Conservation (phyloP, 2,329 filamentous ascomycete genomes). For the Pyricularia grisea region DNA sequence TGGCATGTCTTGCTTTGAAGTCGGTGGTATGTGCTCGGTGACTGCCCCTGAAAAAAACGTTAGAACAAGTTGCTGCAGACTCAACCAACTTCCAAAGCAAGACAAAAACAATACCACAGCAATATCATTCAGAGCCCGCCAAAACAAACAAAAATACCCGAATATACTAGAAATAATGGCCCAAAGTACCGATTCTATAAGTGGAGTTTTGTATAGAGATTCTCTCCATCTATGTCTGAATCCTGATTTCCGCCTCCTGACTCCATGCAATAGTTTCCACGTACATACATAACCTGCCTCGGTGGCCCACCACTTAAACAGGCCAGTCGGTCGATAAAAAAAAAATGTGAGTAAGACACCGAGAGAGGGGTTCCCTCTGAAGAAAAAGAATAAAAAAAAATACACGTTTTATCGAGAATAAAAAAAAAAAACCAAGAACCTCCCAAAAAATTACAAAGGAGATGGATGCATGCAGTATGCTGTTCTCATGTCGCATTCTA, state of each 20-base stretch:
- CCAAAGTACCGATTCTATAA: not conserved
- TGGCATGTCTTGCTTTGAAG: not conserved
- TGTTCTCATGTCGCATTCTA: slow-evolving; percentile 1
- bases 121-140: not conserved
- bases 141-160: no score
- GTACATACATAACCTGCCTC: not conserved
- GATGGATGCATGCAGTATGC: slow-evolving; percentile 5
- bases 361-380: not conserved
- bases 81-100: not conserved
- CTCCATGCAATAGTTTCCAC: not conserved
- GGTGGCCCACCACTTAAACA: not conserved
- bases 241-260: not conserved
- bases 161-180: not conserved
- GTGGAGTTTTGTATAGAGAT: not conserved
- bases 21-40: no score
- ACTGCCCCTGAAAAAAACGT: no score
- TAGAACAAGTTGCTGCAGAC: not conserved
- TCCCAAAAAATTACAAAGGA: slow-evolving; percentile 4
- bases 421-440: not conserved
- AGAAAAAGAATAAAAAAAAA: slow-evolving; percentile 5
- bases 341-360: not conserved
- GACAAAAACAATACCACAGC: not conserved
- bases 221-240: not conserved
- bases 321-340: not conserved
- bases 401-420: not conserved